Base-by-base conservation (phyloP, 2,329 filamentous ascomycete species). In the Beauveria caledonica region DNA sequence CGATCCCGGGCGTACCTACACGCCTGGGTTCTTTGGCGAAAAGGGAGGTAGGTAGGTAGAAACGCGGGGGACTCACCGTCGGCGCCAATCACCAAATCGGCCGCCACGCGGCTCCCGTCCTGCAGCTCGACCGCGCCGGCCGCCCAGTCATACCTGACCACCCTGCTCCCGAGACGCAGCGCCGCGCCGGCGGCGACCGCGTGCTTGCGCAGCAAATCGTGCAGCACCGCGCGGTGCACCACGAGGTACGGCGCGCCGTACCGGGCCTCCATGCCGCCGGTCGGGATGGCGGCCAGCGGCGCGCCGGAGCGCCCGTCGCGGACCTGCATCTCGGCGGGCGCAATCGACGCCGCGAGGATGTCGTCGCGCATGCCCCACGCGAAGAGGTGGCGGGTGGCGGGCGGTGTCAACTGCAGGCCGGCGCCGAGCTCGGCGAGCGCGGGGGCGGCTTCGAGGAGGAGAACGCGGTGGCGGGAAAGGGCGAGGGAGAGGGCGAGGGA, bases 391-490 rank as follows among this genome's bases (percentile, higher is more conserved):
- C 68, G 67, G 42, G 65, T 64, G 29, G 67, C 68, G 59, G 72
- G 72, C 4, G 71, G 71, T 4, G 71, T 69, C 42, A 72, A 64
- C 19, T 69, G 65, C 33, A 72, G 68, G 45, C 70, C 70, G 5
- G 70, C 70, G 27, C 70, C 69, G 40, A 49, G 64, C 69, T 57
- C 79, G 1, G 80, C 80, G 1, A 77, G 69, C 51, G 75, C 69
- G 0, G 79, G 76, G 2, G 74, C 74, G 23, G 70, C 68, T 62
- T 84, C 80, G 0, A 84, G 73, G 1, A 83, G 62, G 4, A 79
- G 62, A 63, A 77, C 82, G 62, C 80, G 73, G 61, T 83, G 76
- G 23, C 66, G 67, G 25, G 74, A 69, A 45, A 67, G 67, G 59
- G 80, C 73, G 2, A 83, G 74, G 60, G 74, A 72, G 27, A 66